A percentile compares a stretch with the other conserved stretches of the same genome.
phyloP scores from a whole-genome alignment of 164 flowering plant species.

The Tetrastigma voinierianum region DNA sequence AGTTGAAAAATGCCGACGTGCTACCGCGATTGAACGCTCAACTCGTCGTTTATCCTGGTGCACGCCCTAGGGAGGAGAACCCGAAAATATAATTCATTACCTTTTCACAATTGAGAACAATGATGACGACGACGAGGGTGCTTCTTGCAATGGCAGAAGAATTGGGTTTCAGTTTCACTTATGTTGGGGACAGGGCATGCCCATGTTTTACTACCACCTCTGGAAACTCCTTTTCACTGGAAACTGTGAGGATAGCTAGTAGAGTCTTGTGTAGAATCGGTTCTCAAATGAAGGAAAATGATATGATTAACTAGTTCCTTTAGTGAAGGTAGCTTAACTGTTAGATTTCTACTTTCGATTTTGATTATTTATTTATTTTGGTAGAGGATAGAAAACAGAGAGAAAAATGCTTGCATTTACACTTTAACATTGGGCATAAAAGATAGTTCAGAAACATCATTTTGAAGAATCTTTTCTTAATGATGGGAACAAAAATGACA shows the following conservation, averaged over 20 bases:
- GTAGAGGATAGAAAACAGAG: no score
- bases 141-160: slow-evolving; percentile 97
- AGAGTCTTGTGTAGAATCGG: slow-evolving; percentile 89
- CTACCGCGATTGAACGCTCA: slow-evolving; percentile 88
- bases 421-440: no score
- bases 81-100: slow-evolving; percentile 86
- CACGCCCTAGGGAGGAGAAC: slow-evolving; percentile 92
- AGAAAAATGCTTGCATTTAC: no score
- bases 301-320: slow-evolving; percentile 84
- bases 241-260: slow-evolving; percentile 98
- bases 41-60: slow-evolving; percentile 84
- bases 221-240: slow-evolving; percentile 85
- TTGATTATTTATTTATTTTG: background rate
- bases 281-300: slow-evolving; percentile 84
- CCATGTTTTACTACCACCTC: slow-evolving; percentile 77
- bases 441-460: no score
- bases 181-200: slow-evolving; percentile 92
- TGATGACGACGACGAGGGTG: slow-evolving; percentile 94
- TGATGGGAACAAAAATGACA: no score
- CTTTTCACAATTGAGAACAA: slow-evolving; percentile 88
- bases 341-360: background rate
- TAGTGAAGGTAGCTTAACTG: slow-evolving; percentile 65
- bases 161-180: slow-evolving; percentile 89
- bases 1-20: slow-evolving; percentile 90
- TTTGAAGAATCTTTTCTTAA: no score